These are phyloP conservation scores for Solanum paucissectum DNA, from an alignment of 257 asterid genomes.

Conservation along the genomic window DNA sequence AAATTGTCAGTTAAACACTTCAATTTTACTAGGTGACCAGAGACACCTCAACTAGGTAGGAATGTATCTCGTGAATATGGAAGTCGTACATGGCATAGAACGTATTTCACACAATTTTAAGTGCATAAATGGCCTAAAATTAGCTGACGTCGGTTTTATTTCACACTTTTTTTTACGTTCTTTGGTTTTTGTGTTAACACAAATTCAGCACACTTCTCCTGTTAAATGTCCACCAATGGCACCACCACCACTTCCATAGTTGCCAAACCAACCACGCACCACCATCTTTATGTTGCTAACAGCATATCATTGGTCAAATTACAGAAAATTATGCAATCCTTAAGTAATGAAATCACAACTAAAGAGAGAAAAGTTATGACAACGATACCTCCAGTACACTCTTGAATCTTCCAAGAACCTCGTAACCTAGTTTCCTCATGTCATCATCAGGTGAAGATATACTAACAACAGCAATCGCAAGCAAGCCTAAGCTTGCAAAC, in stretches of 20 bases:
- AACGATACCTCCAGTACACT: conserved; percentile 49
- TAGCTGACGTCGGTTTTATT: not conserved
- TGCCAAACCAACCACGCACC: not conserved
- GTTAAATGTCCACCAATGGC: not conserved
- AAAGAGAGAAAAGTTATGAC: not conserved
- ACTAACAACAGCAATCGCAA: conserved; percentile 66
- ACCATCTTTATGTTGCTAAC: not conserved
- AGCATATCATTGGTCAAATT: not conserved
- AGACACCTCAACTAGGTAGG: not conserved
- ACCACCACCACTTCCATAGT: not conserved
- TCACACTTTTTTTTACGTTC: not conserved
- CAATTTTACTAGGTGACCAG: not conserved
- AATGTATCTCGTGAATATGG: not conserved
- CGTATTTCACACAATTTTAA: not conserved
- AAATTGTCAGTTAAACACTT: not conserved
- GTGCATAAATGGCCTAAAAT: not conserved
- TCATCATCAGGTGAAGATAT: conserved; percentile 70
- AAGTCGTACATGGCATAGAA: not conserved
- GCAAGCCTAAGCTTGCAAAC: conserved; percentile 83
- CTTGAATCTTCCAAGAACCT: conserved; percentile 60
- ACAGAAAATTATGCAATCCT: not conserved
- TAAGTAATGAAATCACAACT: not conserved
- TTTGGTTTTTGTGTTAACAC: not conserved
- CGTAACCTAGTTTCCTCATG: conserved; percentile 71
- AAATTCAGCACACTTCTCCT: not conserved